A percentile compares a stretch with the other conserved stretches of the same genome.
These are phyloP conservation scores for Candida buenavistaensis DNA, from an alignment of 1,139 yeast genomes.

Conservation along the genomic window DNA sequence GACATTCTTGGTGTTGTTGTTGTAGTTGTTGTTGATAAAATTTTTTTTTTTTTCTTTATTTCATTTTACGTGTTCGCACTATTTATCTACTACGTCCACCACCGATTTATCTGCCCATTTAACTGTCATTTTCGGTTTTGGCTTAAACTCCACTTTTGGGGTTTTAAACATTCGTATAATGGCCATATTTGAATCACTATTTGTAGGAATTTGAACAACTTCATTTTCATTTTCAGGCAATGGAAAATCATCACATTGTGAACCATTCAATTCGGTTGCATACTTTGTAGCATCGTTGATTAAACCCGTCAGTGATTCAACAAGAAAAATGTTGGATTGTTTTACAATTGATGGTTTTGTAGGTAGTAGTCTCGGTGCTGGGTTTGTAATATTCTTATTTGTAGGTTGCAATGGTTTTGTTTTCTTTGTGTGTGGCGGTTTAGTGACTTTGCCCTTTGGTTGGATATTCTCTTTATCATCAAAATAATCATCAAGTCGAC, in stretches of 20 bases:
- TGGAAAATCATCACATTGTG: slow-evolving; percentile 63
- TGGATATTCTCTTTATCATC: slow-evolving; percentile 39
- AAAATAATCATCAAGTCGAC: slow-evolving; percentile 26
- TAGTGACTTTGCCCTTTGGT: slow-evolving; percentile 8
- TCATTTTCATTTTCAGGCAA: slow-evolving; percentile 60
- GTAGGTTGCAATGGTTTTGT: slow-evolving; percentile 33
- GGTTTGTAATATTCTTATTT: slow-evolving; percentile 15
- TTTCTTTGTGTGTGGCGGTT: slow-evolving; percentile 8
- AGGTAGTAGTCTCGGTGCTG: slow-evolving; percentile 13
- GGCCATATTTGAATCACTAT: slow-evolving; percentile 51
- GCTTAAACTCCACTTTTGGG: slow-evolving; percentile 2
- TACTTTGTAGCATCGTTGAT: slow-evolving; percentile 70
- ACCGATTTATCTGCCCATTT: no score
- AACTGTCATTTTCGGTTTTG: slow-evolving; percentile 21
- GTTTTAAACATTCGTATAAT: slow-evolving; percentile 49
- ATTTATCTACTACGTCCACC: no score
- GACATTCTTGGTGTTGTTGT: no score
- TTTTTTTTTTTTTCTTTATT: no score
- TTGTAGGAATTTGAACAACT: slow-evolving; percentile 67
- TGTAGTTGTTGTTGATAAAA: no score
- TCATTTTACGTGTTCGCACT: no score
- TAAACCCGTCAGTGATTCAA: slow-evolving; percentile 67
- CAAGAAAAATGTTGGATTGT: slow-evolving; percentile 45
- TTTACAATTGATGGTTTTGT: slow-evolving; percentile 7
- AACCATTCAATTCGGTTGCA: slow-evolving; percentile 73